Evolutionary conservation across 768 basidiomycete genomes (phyloP).

Genomic region (Agrocybe chaxingu): DNA sequence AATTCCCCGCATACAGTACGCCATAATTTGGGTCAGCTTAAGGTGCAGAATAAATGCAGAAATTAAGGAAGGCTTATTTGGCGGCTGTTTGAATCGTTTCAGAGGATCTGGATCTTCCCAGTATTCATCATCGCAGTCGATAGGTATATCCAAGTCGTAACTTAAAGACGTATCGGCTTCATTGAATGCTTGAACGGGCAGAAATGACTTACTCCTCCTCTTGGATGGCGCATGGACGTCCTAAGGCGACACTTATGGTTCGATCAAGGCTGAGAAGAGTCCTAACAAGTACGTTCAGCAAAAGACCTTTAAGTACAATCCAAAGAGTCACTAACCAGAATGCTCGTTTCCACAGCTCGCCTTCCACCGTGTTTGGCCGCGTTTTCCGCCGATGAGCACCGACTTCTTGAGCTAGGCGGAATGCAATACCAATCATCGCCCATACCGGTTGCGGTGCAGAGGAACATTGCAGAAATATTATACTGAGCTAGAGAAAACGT

Average conservation of each 20-base stretch:
- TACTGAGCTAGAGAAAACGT: conserved; percentile 42
- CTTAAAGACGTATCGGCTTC: conserved; percentile 29
- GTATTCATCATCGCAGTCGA: conserved; percentile 67
- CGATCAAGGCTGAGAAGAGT: conserved; percentile 49
- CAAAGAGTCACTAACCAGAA: conserved; percentile 41
- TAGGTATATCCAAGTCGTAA: conserved; percentile 65
- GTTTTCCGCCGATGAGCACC: conserved; percentile 56
- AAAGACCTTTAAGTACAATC: neutral
- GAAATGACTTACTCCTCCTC: conserved; percentile 61
- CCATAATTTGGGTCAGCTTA: conserved; percentile 59
- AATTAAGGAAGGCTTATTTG: conserved; percentile 50
- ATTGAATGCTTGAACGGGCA: neutral
- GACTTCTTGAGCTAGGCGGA: conserved; percentile 72
- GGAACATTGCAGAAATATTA: conserved; percentile 47
- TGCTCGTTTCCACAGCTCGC: conserved; percentile 70
- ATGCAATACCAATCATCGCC: conserved; percentile 64
- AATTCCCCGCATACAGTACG: conserved; percentile 60
- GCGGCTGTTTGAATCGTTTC: conserved; percentile 64
- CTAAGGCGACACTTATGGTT: conserved; percentile 46
- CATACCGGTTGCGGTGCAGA: conserved; percentile 60
- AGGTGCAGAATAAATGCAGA: conserved; percentile 51
- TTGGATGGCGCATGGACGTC: conserved; percentile 69
- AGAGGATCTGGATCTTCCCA: conserved; percentile 61
- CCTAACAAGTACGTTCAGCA: conserved; percentile 27
- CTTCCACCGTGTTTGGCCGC: conserved; percentile 40